Evolutionary conservation across 1,139 yeast species (phyloP).

Genomic region (Magnusiomyces tetraspermus): DNA sequence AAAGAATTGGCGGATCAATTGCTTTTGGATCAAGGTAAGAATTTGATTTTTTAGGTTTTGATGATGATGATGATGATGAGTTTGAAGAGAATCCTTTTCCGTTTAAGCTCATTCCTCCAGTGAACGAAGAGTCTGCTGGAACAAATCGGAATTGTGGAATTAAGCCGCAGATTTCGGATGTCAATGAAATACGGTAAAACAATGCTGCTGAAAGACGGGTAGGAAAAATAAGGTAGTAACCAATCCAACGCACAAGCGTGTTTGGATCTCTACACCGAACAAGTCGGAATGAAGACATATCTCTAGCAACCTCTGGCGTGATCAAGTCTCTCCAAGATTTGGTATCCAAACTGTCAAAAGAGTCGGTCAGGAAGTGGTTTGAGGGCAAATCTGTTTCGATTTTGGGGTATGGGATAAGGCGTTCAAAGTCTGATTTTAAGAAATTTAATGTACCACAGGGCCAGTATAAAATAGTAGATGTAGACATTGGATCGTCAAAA

Average conservation of each 20-base stretch:
- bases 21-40: constrained; percentile 2
- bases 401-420: constrained; percentile 7
- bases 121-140: neutral
- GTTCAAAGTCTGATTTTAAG: constrained; percentile 25
- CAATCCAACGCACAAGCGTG: constrained; percentile 38
- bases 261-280: constrained; percentile 43
- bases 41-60: neutral
- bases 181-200: constrained; percentile 28
- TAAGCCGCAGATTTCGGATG: neutral
- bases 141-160: neutral
- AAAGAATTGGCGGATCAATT: constrained; percentile 24
- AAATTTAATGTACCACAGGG: constrained; percentile 27
- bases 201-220: constrained; percentile 41
- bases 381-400: neutral
- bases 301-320: neutral
- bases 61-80: neutral
- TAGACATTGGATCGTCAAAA: neutral
- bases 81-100: neutral
- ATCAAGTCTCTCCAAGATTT: neutral
- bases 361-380: neutral
- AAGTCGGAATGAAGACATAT: constrained; percentile 19
- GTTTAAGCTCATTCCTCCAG: too few relatives aligned
- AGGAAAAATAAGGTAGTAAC: constrained; percentile 46
- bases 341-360: neutral
- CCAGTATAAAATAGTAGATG: constrained; percentile 28